These are phyloP conservation scores for Friedmanniomyces endolithicus DNA, from an alignment of 495 filamentous ascomycete genomes.

Conservation along the genomic window DNA sequence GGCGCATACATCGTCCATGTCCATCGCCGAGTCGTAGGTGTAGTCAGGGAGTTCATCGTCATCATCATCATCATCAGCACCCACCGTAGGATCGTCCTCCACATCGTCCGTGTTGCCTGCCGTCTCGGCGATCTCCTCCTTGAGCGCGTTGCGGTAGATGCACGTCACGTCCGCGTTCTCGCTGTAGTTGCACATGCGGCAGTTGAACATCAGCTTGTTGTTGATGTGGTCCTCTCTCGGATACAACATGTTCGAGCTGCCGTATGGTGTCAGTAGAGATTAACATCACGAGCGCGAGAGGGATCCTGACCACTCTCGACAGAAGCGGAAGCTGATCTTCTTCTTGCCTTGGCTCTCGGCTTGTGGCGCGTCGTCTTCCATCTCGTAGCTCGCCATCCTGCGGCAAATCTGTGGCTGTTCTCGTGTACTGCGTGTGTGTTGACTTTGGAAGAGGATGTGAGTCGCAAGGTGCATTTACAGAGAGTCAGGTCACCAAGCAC, in stretches of 20 bases:
- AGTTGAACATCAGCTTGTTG: conserved; percentile 59
- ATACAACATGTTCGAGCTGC: conserved; percentile 89
- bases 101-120: conserved; percentile 96
- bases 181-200: conserved; percentile 82
- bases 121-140: conserved; percentile 81
- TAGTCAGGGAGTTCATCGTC: conserved; percentile 1
- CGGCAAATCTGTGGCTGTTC: background rate
- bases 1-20: conserved; percentile 4
- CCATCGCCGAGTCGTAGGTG: conserved; percentile 7
- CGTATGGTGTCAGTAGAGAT: conserved; percentile 2
- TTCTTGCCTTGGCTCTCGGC: conserved; percentile 48
- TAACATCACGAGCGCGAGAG: background rate
- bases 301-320: conserved; percentile 67
- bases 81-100: conserved; percentile 90
- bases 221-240: conserved; percentile 72
- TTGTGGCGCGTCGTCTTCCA: conserved; percentile 20
- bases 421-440: background rate
- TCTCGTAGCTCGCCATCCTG: conserved; percentile 16
- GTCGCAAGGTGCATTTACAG: too few species aligned
- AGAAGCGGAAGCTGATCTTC: conserved; percentile 91
- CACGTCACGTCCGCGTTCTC: conserved; percentile 75
- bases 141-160: conserved; percentile 83
- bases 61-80: conserved; percentile 40
- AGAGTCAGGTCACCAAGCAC: too few species aligned
- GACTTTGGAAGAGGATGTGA: too few species aligned